phyloP scores from a whole-genome alignment of 2,329 filamentous ascomycete genomes.

The Penicillium olsonii region DNA sequence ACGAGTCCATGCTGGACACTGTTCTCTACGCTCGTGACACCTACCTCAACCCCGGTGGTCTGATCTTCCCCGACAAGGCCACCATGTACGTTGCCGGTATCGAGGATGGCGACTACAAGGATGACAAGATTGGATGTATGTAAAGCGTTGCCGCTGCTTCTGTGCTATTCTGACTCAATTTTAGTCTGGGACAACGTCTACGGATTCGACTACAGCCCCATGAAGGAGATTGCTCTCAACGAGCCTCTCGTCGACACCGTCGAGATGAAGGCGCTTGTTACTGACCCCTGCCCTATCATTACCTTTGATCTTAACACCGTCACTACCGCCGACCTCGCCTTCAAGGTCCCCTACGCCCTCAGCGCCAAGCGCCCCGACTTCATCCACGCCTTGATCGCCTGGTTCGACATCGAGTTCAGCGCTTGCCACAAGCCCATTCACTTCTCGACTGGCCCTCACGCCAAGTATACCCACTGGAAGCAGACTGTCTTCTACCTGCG shows the following conservation, averaged over 20 bases:
- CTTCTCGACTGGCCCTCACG: constrained; percentile 96
- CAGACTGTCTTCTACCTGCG: constrained; percentile 98
- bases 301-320: constrained; percentile 93
- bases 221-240: constrained; percentile 89
- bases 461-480: constrained; percentile 99
- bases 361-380: constrained; percentile 84
- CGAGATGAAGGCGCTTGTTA: constrained; percentile 94
- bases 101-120: constrained; percentile 99
- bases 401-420: constrained; percentile 99
- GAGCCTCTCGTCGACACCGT: constrained; percentile 98
- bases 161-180: constrained; percentile 25
- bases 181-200: constrained; percentile 99
- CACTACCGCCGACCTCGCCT: constrained; percentile 78
- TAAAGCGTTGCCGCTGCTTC: constrained; percentile 18
- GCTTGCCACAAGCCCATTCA: constrained; percentile 97
- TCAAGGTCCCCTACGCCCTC: constrained; percentile 76
- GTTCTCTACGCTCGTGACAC: constrained; percentile 94
- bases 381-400: constrained; percentile 92
- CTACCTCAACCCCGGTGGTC: constrained; percentile 80
- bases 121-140: constrained; percentile 99
- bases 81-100: constrained; percentile 97
- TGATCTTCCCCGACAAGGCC: constrained; percentile 99
- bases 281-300: constrained; percentile 81
- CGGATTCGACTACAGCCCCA: constrained; percentile 92
- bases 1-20: constrained; percentile 98